Evolutionary conservation across 768 basidiomycete genomes (phyloP).

Genomic region (Mycena crocata): DNA sequence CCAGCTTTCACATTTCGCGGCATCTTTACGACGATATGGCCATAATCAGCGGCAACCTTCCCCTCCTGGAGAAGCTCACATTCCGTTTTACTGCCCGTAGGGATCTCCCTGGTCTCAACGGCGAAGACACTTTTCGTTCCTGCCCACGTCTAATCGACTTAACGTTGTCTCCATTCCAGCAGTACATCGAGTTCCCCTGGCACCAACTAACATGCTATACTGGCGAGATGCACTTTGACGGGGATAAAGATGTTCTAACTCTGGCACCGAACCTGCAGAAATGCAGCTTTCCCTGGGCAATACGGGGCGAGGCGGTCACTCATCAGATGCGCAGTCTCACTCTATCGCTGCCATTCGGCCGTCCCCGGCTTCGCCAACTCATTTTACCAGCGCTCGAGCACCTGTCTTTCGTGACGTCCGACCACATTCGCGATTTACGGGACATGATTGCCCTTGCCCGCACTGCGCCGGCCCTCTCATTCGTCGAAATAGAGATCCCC

Average conservation of each 20-base stretch:
- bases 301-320: neutral
- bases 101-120: neutral
- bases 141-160: slow-evolving; percentile 6
- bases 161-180: neutral
- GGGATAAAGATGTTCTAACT: neutral
- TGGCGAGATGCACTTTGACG: neutral
- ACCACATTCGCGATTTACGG: neutral
- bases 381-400: neutral
- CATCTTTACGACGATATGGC: neutral
- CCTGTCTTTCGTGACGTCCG: neutral
- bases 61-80: neutral
- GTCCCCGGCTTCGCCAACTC: neutral
- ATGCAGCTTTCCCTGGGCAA: neutral
- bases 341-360: neutral
- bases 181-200: slow-evolving; percentile 6
- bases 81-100: neutral
- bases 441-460: neutral
- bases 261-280: neutral
- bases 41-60: neutral
- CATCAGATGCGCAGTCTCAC: neutral
- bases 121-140: neutral
- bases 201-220: neutral
- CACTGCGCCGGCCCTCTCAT: neutral
- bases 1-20: neutral
- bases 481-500: neutral